Base-by-base conservation (phyloP, 805 yeast species). In the Pichia gijzeniarum region DNA sequence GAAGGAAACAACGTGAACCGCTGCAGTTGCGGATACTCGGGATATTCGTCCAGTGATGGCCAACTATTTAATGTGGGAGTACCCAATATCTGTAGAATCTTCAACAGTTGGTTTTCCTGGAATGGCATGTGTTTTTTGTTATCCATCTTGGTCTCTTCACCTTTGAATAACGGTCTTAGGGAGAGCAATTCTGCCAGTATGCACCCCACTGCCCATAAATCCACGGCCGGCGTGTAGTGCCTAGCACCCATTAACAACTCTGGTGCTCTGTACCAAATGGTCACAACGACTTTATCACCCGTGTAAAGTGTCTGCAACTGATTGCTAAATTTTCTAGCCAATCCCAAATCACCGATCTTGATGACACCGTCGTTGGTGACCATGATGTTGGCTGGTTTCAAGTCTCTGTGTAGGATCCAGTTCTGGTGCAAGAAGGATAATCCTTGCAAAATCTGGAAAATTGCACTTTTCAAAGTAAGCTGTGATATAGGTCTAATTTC, bases 361-460 rank as follows among this genome's bases (percentile, higher is more conserved):
- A 91, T 93, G n/a, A 80, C 79, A 0, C 99, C 99, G 48, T 76
- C 79, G 8, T 81, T 74, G 0, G 96, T 80, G 0, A 91, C 95
- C 98, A 91, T 93, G 53, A 93, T 91, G 65, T 91, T 91, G 2
- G 99, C 99, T 1, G 99, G 99, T 58, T 93, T 93, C 52, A 93
- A 72, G 65, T 93, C 99, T 50, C 99, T 73, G 64, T 93, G 99
- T 41, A 93, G 69, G 2, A 93, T 81, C 98, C 99, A 93, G 64
- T 93, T 91, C 62, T 89, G 91, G 64, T 93, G 99, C 36, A 93
- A 65, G 59, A 82, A 93, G 0, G 89, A 79, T 2, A 93, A 90
- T 4, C 99, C 99, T 56, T 86, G 86, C 22, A 93, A 63, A 4
- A 95, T 82, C 66, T 93, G 99, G 89, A 93, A 89, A 63, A 88